phyloP scores from a whole-genome alignment of 2,329 filamentous ascomycete genomes.

The Apiospora saccharicola region DNA sequence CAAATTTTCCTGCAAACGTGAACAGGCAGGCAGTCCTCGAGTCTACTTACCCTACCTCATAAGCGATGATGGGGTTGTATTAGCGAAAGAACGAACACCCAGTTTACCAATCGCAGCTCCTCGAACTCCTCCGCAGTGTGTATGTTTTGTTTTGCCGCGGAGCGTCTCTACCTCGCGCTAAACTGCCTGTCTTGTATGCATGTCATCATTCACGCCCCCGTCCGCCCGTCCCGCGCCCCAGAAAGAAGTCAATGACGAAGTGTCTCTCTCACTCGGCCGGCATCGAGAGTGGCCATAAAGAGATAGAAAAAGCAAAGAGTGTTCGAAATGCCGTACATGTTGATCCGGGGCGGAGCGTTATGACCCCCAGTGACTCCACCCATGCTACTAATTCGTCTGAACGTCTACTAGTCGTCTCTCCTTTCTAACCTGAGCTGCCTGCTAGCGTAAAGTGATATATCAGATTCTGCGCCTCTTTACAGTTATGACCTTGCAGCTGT shows the following conservation, averaged over 20 bases:
- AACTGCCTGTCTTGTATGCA: neutral
- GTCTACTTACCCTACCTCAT: neutral
- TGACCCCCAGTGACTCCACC: neutral
- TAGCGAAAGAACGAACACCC: neutral
- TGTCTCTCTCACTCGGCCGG: neutral
- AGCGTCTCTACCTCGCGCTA: neutral
- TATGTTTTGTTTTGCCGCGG: neutral
- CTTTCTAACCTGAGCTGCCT: neutral
- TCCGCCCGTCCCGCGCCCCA: neutral
- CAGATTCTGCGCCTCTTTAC: neutral
- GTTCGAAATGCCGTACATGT: neutral
- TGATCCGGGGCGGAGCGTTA: neutral
- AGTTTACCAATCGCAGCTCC: too few species aligned
- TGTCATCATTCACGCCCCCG: neutral
- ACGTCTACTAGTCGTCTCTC: neutral
- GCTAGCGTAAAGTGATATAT: neutral
- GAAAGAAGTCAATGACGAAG: neutral
- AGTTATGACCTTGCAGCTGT: conserved; percentile 7
- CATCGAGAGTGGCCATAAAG: neutral
- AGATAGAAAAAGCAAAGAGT: neutral
- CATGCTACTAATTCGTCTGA: neutral
- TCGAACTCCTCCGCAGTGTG: neutral
- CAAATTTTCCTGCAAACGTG: neutral
- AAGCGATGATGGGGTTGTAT: neutral
- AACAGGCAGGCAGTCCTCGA: neutral